Evolutionary conservation across 2,329 filamentous ascomycete genomes (phyloP), one percentile per base, ranked within the genome.

Genomic region (Aureobasidium sp.): DNA sequence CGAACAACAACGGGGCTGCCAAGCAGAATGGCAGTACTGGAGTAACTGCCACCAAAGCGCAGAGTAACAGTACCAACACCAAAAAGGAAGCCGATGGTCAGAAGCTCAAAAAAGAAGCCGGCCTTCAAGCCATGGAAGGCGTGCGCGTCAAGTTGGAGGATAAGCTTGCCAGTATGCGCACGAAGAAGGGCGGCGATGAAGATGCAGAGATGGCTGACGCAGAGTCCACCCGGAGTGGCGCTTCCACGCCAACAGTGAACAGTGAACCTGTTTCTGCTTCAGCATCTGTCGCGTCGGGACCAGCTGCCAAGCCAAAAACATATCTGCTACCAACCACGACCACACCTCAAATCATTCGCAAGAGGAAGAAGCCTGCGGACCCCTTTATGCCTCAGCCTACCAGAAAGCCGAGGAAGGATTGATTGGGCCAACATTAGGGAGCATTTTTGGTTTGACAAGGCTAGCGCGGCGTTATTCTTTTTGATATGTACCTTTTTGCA

Each of bases 181-280:
- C 55, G n/a, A 53, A 51, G 20, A 47, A 51, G 29, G 48, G n/a
- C 3, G 48, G n/a, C 3, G 39, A 39, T 1, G 64, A 67, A 23
- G 71, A 73, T 47, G 67, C 71, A 13, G 71, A 72, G 23, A 73
- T 72, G 71, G 64, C 61, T 17, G 71, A 73, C 64, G 69, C 67
- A 1, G 60, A 57, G 27, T 62, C 47, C 32, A 41, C 34, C 7
- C 62, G 58, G 12, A 64, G 62, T 37, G 58, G 57, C 44, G 59
- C 62, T 27, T 46, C 58, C n/a, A 61, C 58, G 58, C 57, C 58
- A 37, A 53, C 56, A 46, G 36, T 39, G 12, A 61, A 55, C 20
- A 53, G 29, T 2, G 46, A 53, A 20, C 47, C 44, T 23, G 26
- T 39, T n/a, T 37, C 34, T 52, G 47, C 59, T 26, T 27, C 58